Conservation (phyloP, 2,329 filamentous ascomycete genomes). For the Penicillium polonicum region DNA sequence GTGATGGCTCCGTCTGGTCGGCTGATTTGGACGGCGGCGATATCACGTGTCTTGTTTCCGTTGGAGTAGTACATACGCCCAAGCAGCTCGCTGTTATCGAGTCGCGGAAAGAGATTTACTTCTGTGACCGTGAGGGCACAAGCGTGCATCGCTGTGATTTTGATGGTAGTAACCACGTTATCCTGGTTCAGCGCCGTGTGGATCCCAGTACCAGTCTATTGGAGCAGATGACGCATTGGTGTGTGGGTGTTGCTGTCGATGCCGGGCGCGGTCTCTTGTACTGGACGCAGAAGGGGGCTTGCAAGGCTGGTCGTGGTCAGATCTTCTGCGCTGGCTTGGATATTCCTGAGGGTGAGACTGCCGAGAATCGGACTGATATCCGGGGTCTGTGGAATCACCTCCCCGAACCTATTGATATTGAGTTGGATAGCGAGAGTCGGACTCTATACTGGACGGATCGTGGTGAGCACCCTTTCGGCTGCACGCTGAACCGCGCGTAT, state of each 20-base stretch:
- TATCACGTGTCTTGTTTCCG: slow-evolving; percentile 44
- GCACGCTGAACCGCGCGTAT: slow-evolving; percentile 50
- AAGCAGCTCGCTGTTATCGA: slow-evolving; percentile 43
- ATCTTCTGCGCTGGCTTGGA: slow-evolving; percentile 54
- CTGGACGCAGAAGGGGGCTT: slow-evolving; percentile 61
- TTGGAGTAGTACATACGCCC: slow-evolving; percentile 51
- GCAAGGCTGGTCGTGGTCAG: slow-evolving; percentile 52
- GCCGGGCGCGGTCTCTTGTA: slow-evolving; percentile 49
- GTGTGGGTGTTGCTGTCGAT: slow-evolving; percentile 56
- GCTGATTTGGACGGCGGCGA: slow-evolving; percentile 53
- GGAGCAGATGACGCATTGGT: slow-evolving; percentile 48
- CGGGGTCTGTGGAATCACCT: slow-evolving; percentile 46
- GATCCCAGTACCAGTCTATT: slow-evolving; percentile 12
- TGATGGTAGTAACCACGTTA: slow-evolving; percentile 37
- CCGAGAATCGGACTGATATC: slow-evolving; percentile 43
- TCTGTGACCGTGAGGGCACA: slow-evolving; percentile 47
- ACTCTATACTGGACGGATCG: slow-evolving; percentile 62
- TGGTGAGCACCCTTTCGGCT: slow-evolving; percentile 57
- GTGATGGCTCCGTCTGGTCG: slow-evolving; percentile 47
- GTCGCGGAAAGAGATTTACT: slow-evolving; percentile 36
- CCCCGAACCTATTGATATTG: slow-evolving; percentile 59
- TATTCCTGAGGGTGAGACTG: slow-evolving; percentile 36
- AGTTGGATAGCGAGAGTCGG: slow-evolving; percentile 49
- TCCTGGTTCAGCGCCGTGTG: slow-evolving; percentile 38
- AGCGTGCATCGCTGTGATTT: slow-evolving; percentile 37